Base-by-base conservation (phyloP, 768 basidiomycete species). In the Lenzites betulinus region DNA sequence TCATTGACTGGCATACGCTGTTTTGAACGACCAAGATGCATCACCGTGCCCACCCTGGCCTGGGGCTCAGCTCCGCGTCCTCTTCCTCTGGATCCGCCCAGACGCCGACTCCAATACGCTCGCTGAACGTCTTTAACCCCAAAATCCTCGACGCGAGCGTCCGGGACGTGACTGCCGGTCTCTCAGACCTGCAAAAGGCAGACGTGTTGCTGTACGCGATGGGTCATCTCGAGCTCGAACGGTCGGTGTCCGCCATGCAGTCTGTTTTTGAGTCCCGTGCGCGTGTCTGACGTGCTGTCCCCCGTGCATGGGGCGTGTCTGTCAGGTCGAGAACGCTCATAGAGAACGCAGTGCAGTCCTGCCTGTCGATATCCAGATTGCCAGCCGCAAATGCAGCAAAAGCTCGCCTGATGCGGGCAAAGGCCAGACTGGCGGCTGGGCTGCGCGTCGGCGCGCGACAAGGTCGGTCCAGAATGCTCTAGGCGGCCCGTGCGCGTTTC, bases 131-230 rank as follows among this genome's bases (percentile, higher is more conserved):
- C 60, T 90, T 90, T 76, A 90, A 89, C 70, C 87, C 88, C 3
- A 88, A 85, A 69, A 90, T 90, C 61, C 77, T 90, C 39, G 88
- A 90, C 66, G 89, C 89, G 20, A 84, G 86, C 76, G 86, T 89
- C 67, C 87, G 85, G 47, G 87, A 90, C 66, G 84, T 88, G 22
- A 78, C 82, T 0, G 75, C 76, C 7, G 80, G 78, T 59, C 77
- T 90, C 35, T 77, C 81, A 4, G 82, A 87, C 69, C 81, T 81
- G 64, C 82, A 89, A 69, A 90, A 90, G 71, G 86, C 81, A 20
- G 87, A 87, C 58, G 79, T 90, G 38, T 75, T 93, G 54, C 72
- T 93, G 50, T 86, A 90, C 64, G 92, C 92, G n/a, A 85, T 94
- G 81, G 86, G 88, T 64, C 88, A 88, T 67, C 83, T 96, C 60